phyloP scores from a whole-genome alignment of 1,284 basidiomycete species.

The Apiotrichum akiyoshidainum region DNA sequence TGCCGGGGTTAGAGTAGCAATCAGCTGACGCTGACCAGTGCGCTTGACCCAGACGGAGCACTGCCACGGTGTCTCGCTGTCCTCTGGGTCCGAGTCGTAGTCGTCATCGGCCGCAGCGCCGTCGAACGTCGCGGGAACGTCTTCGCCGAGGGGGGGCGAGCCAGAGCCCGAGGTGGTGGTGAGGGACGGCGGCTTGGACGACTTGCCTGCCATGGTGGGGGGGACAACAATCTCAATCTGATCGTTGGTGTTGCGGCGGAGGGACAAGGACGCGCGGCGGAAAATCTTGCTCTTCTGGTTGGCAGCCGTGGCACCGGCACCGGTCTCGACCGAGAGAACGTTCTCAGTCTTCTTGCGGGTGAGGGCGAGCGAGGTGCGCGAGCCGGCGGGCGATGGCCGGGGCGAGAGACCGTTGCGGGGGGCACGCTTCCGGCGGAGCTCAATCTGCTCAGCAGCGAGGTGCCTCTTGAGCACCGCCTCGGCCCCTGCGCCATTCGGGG shows the following conservation, averaged over 20 bases:
- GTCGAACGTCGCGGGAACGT: conserved; percentile 1
- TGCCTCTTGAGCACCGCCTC: conserved; percentile 14
- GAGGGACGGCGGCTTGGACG: conserved; percentile 1
- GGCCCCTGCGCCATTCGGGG: conserved; percentile 11
- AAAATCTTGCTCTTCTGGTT: not conserved
- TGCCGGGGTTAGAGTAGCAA: conserved; percentile 79
- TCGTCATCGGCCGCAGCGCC: conserved; percentile 16
- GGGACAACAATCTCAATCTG: not conserved
- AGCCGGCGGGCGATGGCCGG: not conserved
- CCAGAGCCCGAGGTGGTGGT: not conserved
- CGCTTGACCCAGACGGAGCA: conserved; percentile 57
- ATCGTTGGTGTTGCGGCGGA: not conserved
- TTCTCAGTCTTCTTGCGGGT: not conserved
- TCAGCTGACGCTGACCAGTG: conserved; percentile 36
- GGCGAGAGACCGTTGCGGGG: not conserved
- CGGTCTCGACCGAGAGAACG: not conserved
- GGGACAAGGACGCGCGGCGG: not conserved
- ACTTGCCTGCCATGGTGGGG: not conserved
- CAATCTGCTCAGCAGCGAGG: conserved; percentile 11
- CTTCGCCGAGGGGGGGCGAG: conserved; percentile 2
- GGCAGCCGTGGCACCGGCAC: not conserved
- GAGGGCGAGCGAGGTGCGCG: not conserved
- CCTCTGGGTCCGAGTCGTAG: conserved; percentile 79
- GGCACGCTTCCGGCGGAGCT: not conserved
- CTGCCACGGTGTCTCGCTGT: conserved; percentile 91